phyloP scores from a whole-genome alignment of 805 yeast species.

The Wickerhamiella brachini region DNA sequence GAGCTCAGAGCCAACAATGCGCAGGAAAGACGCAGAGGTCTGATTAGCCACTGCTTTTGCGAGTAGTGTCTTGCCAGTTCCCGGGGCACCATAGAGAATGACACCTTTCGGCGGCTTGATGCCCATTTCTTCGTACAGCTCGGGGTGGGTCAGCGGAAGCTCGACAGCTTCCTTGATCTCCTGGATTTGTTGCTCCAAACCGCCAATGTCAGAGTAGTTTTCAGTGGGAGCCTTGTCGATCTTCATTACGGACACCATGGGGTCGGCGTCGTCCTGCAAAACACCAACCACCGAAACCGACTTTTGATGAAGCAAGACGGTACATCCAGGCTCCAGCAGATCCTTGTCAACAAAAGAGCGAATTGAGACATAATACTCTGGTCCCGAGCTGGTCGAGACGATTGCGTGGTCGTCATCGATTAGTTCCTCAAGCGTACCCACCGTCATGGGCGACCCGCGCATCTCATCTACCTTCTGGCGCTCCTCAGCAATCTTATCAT shows the following conservation, averaged over 20 bases:
- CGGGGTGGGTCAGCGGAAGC: conserved; percentile 91
- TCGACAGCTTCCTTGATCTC: conserved; percentile 97
- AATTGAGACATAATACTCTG: conserved; percentile 93
- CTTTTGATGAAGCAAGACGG: conserved; percentile 88
- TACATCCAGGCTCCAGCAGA: conserved; percentile 89
- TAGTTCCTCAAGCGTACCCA: conserved; percentile 92
- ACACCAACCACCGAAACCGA: conserved; percentile 96
- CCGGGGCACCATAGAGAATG: conserved; percentile 92
- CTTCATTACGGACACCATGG: conserved; percentile 95
- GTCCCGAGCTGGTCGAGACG: conserved; percentile 89
- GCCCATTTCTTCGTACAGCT: conserved; percentile 95
- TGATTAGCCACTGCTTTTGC: conserved; percentile 98
- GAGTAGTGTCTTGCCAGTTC: conserved; percentile 89
- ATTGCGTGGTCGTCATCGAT: conserved; percentile 98
- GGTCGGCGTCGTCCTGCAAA: conserved; percentile 95
- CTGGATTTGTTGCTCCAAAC: conserved; percentile 88
- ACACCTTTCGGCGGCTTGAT: conserved; percentile 98
- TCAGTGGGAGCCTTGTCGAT: conserved; percentile 96
- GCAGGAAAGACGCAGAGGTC: conserved; percentile 86
- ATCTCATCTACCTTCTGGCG: conserved; percentile 88
- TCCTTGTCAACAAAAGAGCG: conserved; percentile 95
- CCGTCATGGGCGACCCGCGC: conserved; percentile 91
- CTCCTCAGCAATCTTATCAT: conserved; percentile 92
- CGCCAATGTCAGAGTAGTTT: conserved; percentile 94
- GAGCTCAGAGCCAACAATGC: conserved; percentile 94